Evolutionary conservation across 805 yeast species (phyloP), one percentile per base, ranked within the genome.

Genomic region (Metschnikowia matae): DNA sequence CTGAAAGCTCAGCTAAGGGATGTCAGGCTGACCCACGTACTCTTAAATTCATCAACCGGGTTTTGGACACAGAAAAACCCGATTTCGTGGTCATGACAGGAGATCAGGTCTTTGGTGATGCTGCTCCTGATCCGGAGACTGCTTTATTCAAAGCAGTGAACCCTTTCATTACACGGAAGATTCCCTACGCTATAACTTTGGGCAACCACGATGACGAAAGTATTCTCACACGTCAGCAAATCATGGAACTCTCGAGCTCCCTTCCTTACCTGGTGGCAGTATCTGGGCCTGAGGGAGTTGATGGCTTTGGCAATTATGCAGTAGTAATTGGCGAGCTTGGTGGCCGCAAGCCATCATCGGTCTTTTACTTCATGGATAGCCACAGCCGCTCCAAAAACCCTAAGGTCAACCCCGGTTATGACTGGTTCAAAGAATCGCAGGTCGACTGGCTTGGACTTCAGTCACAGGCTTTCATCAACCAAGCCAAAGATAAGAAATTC

Each of bases 141-240:
- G 82, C 97, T 0, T 59, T 89, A n/a, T 75, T 85, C 52, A 92
- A 94, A 63, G 89, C 85, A 0, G 74, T 86, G 8, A 71, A 77
- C 10, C 95, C 96, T 0, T 80, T 89, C 26, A 77, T 91, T 21
- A 60, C 70, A 14, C 70, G 87, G 43, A 67, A 76, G 45, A 85
- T 91, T 7, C 97, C 98, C 3, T 94, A 80, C 73, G 92, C 97
- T 0, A 75, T 87, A 56, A 82, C 84, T 7, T 77, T 92, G 73
- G 99, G 99, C 0, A 94, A 94, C 65, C 99, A 94, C 64, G 99
- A 94, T 65, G 46, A 44, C 14, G 96, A 91, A 68, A 92, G 96
- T 0, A 77, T 84, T 3, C 58, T 89, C 50, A 54, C 72, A 14
- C 77, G 96, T 37, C 63, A 68, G 48, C 80, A 83, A 55, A 61